Conservation (phyloP, 805 yeast genomes). For the Kazachstania viticola region DNA sequence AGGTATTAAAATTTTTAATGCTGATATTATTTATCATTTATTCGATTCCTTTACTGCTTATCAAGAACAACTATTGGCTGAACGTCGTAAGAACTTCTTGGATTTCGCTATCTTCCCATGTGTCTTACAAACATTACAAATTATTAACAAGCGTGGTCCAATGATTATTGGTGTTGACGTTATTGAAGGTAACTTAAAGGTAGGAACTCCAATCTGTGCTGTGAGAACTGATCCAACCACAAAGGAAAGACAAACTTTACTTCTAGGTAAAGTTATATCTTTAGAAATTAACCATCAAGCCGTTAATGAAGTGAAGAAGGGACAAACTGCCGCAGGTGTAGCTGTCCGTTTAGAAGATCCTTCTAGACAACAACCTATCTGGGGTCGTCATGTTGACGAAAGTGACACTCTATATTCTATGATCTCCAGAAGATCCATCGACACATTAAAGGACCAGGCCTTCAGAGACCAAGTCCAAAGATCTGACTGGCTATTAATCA, state of each 20-base stretch:
- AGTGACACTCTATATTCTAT: conserved; percentile 82
- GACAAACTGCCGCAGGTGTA: conserved; percentile 95
- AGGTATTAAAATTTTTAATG: conserved; percentile 83
- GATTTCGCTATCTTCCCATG: conserved; percentile 91
- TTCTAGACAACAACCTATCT: conserved; percentile 84
- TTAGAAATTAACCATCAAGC: conserved; percentile 93
- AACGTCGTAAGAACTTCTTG: conserved; percentile 78
- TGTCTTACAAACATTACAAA: conserved; percentile 87
- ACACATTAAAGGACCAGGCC: conserved; percentile 96
- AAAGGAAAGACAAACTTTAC: conserved; percentile 53
- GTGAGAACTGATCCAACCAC: conserved; percentile 84
- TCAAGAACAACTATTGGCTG: conserved; percentile 78
- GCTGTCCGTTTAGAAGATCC: conserved; percentile 95
- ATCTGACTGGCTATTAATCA: conserved; percentile 90
- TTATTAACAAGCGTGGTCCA: conserved; percentile 96
- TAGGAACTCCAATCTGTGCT: conserved; percentile 93
- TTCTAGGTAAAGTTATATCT: conserved; percentile 81
- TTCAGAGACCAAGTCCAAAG: conserved; percentile 89
- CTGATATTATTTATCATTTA: conserved; percentile 92
- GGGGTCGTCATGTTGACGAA: conserved; percentile 99
- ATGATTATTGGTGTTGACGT: conserved; percentile 99
- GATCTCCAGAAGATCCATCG: conserved; percentile 81
- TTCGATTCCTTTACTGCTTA: conserved; percentile 91
- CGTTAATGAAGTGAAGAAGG: conserved; percentile 70
- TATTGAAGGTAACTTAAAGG: conserved; percentile 73